A percentile compares a stretch with the other conserved stretches of the same genome.
Conservation (phyloP, 495 filamentous ascomycete species). For the Xanthoparmelia taractica region DNA sequence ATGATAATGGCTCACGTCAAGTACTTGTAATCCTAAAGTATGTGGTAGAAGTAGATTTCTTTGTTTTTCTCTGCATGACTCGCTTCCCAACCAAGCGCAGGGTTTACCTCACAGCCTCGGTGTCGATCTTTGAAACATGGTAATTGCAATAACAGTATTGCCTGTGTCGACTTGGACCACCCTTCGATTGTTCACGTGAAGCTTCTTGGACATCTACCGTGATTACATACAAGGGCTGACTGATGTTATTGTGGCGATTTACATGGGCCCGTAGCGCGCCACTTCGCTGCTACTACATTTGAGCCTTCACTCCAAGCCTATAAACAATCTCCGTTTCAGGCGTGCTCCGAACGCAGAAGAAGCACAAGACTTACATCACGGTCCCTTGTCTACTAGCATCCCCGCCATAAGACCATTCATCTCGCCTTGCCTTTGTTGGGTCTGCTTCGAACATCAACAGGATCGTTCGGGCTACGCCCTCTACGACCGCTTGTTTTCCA, state of each 20-base stretch:
- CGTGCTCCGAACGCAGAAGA: constrained; percentile 2
- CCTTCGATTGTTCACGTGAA: not conserved
- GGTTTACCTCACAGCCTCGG: not conserved
- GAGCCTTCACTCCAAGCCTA: constrained; percentile 2
- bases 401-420: not conserved
- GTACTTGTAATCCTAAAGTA: not conserved
- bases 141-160: not conserved
- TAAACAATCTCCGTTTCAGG: not conserved
- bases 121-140: constrained; percentile 1
- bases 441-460: not conserved
- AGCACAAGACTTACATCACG: not conserved
- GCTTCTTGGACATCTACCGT: not conserved
- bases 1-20: not conserved
- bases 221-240: constrained; percentile 8
- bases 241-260: constrained; percentile 9
- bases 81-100: not conserved
- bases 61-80: not conserved
- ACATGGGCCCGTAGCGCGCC: constrained; percentile 11
- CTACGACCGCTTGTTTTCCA: not conserved
- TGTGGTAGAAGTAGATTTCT: not conserved
- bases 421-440: not conserved
- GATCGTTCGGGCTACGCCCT: not conserved
- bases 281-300: constrained; percentile 1
- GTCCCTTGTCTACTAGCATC: not conserved
- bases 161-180: not conserved